Evolutionary conservation across 257 asterid genomes (phyloP).

Genomic region (Primulina eburnea): DNA sequence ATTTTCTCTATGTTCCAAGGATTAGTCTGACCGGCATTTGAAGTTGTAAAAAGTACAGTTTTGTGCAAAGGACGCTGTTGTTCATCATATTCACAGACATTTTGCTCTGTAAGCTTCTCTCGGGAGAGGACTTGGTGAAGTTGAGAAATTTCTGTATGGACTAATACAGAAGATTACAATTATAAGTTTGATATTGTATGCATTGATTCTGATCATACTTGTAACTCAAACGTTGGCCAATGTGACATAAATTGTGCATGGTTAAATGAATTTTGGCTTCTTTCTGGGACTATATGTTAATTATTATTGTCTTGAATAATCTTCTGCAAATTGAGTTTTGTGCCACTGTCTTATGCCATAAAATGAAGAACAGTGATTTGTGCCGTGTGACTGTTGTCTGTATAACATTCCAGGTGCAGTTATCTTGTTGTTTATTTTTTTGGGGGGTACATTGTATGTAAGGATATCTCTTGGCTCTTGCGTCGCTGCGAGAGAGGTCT

Average conservation of each 20-base stretch:
- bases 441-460: not conserved
- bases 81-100: not conserved
- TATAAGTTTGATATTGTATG: too few relatives aligned
- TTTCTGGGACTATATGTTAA: not conserved
- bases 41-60: not conserved
- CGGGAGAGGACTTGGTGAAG: not conserved
- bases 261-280: not conserved
- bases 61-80: not conserved
- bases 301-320: not conserved
- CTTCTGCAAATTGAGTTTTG: not conserved
- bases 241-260: not conserved
- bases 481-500: slow-evolving; percentile 13
- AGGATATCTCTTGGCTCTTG: not conserved
- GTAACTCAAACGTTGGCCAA: not conserved
- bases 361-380: not conserved
- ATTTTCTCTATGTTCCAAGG: not conserved
- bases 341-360: not conserved
- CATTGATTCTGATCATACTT: too few relatives aligned
- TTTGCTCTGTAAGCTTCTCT: not conserved
- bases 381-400: not conserved
- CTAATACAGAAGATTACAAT: too few relatives aligned
- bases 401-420: not conserved
- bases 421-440: not conserved
- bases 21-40: too few relatives aligned
- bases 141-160: not conserved